phyloP scores from a whole-genome alignment of 1,284 basidiomycete genomes.

The Apiotrichum akiyoshidainum region DNA sequence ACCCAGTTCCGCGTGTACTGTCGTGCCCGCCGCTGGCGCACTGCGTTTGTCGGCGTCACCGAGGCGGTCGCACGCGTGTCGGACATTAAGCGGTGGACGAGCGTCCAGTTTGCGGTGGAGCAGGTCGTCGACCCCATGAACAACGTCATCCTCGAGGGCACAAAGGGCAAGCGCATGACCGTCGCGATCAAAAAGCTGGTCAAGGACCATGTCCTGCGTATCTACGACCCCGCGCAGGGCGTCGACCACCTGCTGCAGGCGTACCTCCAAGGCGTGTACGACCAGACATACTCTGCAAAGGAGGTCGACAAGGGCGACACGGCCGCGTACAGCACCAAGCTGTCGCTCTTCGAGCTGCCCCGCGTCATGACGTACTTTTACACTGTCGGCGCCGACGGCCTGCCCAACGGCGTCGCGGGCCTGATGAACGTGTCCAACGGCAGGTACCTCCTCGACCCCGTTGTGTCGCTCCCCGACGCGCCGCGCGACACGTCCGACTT shows the following conservation, averaged over 20 bases:
- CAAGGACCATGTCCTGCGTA: constrained; percentile 7
- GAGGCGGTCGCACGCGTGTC: background rate
- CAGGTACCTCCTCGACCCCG: constrained; percentile 16
- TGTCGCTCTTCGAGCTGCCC: constrained; percentile 15
- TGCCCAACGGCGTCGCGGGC: constrained; percentile 10
- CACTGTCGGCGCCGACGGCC: constrained; percentile 2
- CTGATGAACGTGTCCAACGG: constrained; percentile 10
- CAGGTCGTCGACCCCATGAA: constrained; percentile 14
- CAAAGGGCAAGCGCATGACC: constrained; percentile 8
- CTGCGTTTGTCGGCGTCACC: constrained; percentile 15
- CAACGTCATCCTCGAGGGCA: constrained; percentile 14
- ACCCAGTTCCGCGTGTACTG: constrained; percentile 10
- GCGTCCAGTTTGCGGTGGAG: constrained; percentile 14
- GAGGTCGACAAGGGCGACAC: constrained; percentile 12
- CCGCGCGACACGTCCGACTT: constrained; percentile 15
- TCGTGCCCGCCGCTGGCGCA: background rate
- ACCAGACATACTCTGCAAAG: constrained; percentile 11
- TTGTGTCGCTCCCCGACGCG: constrained; percentile 9
- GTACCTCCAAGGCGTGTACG: constrained; percentile 16
- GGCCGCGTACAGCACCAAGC: constrained; percentile 18
- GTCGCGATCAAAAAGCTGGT: constrained; percentile 11
- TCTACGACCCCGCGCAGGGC: constrained; percentile 11
- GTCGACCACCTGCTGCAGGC: constrained; percentile 10
- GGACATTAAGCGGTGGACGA: constrained; percentile 6
- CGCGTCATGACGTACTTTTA: constrained; percentile 17